phyloP scores from a whole-genome alignment of 257 asterid species.

The Salvia splendens region DNA sequence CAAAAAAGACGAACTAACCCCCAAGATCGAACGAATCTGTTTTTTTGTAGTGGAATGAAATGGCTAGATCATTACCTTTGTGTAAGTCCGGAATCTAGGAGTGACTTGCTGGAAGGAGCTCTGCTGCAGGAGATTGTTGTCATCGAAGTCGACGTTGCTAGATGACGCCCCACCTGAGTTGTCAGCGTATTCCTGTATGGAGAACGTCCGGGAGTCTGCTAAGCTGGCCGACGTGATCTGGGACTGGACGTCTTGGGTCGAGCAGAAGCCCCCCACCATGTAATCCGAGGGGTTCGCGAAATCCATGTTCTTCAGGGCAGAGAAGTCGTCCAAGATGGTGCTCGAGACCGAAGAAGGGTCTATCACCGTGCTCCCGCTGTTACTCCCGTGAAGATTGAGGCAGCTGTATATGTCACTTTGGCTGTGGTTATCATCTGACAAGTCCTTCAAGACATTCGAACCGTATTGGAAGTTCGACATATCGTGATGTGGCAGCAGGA shows the following conservation, averaged over 20 bases:
- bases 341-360: conserved; percentile 73
- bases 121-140: conserved; percentile 57
- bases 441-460: conserved; percentile 48
- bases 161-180: conserved; percentile 89
- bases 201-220: conserved; percentile 73
- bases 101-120: conserved; percentile 70
- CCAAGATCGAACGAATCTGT: too few relatives aligned
- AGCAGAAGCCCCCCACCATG: conserved; percentile 61
- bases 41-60: too few relatives aligned
- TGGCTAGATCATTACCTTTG: conserved; percentile 54
- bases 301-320: conserved; percentile 52
- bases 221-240: conserved; percentile 85
- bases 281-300: conserved; percentile 66
- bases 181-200: conserved; percentile 79
- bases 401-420: conserved; percentile 75
- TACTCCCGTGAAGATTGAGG: conserved; percentile 65
- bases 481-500: conserved; percentile 53
- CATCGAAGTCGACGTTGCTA: conserved; percentile 79
- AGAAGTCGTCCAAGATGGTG: conserved; percentile 60
- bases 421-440: conserved; percentile 54
- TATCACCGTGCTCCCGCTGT: conserved; percentile 77
- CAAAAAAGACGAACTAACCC: too few relatives aligned
- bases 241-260: conserved; percentile 84
- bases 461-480: conserved; percentile 35
- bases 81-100: conserved; percentile 80